These are phyloP conservation scores for Pichia sp. DNA, from an alignment of 1,139 yeast species.

Conservation along the genomic window DNA sequence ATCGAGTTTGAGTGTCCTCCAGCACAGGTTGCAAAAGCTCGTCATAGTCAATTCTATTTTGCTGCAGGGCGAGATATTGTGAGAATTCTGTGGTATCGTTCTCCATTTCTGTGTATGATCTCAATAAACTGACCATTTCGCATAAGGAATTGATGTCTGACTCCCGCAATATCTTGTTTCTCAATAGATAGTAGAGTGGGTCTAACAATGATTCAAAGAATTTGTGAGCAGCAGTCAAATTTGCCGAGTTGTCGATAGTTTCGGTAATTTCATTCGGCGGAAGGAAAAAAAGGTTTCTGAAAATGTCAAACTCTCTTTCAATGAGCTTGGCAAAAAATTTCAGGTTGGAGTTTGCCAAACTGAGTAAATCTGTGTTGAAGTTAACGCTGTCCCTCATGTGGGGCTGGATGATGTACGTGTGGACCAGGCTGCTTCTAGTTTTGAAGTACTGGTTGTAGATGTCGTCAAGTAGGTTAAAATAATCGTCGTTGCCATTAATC, in stretches of 20 bases:
- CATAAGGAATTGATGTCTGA: slow-evolving; percentile 62
- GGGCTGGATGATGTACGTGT: slow-evolving; percentile 41
- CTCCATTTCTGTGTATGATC: slow-evolving; percentile 56
- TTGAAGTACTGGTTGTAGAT: slow-evolving; percentile 60
- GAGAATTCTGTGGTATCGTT: slow-evolving; percentile 19
- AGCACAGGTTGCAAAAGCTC: slow-evolving; percentile 65
- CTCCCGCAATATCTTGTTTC: slow-evolving; percentile 67
- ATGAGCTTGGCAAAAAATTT: slow-evolving; percentile 55
- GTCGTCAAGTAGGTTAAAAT: slow-evolving; percentile 63
- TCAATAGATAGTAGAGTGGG: slow-evolving; percentile 66
- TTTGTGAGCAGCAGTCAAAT: slow-evolving; percentile 35
- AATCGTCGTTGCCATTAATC: slow-evolving; percentile 30
- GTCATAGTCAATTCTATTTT: slow-evolving; percentile 44
- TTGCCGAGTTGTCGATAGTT: slow-evolving; percentile 25
- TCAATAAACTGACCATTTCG: slow-evolving; percentile 68
- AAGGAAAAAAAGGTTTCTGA: slow-evolving; percentile 47
- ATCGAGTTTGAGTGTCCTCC: slow-evolving; percentile 72
- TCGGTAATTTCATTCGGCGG: slow-evolving; percentile 17
- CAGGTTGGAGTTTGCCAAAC: slow-evolving; percentile 55
- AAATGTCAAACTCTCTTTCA: slow-evolving; percentile 58
- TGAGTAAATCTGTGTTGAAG: slow-evolving; percentile 39
- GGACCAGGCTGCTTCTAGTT: slow-evolving; percentile 46
- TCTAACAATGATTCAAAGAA: slow-evolving; percentile 62
- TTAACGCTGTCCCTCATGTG: slow-evolving; percentile 32
- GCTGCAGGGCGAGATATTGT: slow-evolving; percentile 7